phyloP scores from a whole-genome alignment of 176 grass and related monocot genomes.

The Eragrostis curvula region DNA sequence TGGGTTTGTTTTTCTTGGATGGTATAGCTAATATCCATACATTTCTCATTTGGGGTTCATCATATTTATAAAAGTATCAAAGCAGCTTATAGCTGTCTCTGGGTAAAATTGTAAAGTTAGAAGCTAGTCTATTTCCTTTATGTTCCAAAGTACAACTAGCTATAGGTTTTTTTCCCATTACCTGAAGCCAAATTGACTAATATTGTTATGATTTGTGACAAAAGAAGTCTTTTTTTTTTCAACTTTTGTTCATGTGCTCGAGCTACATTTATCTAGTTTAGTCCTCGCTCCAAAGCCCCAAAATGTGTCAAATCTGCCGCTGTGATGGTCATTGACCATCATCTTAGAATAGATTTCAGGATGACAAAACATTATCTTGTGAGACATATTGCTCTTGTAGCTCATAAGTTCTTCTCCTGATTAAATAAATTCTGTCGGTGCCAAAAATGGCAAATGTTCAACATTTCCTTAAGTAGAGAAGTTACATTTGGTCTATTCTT shows the following conservation, averaged over 20 bases:
- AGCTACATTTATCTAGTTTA: neutral
- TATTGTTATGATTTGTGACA: no score
- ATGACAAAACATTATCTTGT: neutral
- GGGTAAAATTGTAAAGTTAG: neutral
- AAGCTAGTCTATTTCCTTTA: neutral
- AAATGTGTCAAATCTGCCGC: neutral
- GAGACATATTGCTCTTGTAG: neutral
- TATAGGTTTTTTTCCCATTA: no score
- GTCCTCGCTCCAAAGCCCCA: neutral
- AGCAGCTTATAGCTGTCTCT: neutral
- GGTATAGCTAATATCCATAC: neutral
- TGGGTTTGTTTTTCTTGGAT: neutral
- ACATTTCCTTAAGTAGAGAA: neutral
- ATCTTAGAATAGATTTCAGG: conserved; percentile 6
- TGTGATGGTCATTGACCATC: neutral
- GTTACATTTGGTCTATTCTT: neutral
- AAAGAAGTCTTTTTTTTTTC: no score
- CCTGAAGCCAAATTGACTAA: no score
- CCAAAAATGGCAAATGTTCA: no score
- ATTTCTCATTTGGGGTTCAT: neutral
- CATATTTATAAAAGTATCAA: neutral
- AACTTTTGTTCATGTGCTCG: neutral
- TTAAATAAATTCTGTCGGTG: neutral
- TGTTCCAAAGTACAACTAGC: neutral
- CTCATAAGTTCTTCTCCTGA: neutral